A percentile compares a stretch with the other conserved stretches of the same genome.
Conservation (phyloP, 202 grass and related monocot species). For the Panicum virgatum region DNA sequence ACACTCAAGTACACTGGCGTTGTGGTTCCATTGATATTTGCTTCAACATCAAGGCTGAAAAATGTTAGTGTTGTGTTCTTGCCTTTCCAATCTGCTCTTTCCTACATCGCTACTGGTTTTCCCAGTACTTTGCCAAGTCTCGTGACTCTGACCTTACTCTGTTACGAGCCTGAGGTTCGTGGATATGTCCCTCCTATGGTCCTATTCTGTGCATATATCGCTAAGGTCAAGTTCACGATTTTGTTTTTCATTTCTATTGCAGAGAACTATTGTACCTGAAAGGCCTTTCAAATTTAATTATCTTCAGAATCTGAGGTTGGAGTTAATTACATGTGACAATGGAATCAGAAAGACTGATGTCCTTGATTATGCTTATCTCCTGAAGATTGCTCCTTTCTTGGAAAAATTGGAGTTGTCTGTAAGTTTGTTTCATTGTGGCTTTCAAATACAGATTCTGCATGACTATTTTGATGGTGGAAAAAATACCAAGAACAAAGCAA, state of each 20-base stretch:
- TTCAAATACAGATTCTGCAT: too few species aligned
- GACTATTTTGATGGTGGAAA: neutral
- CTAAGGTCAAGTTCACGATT: neutral
- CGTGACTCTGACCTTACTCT: neutral
- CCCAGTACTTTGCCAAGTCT: neutral
- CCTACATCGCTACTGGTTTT: neutral
- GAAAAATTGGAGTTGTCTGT: constrained; percentile 12
- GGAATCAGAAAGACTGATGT: neutral
- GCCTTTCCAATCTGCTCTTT: neutral
- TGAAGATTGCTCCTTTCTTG: constrained; percentile 26
- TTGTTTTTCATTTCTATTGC: neutral
- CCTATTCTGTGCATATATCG: neutral
- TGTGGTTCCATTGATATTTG: neutral
- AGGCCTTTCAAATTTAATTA: neutral
- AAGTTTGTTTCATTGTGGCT: neutral
- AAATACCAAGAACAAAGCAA: neutral
- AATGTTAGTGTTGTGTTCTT: neutral
- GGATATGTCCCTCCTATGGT: neutral
- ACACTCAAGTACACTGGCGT: neutral
- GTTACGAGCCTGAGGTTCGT: neutral
- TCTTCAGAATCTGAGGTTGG: constrained; percentile 5
- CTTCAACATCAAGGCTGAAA: neutral
- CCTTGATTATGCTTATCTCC: constrained; percentile 31
- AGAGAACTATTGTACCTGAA: neutral
- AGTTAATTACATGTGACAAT: neutral